phyloP scores from a whole-genome alignment of 495 filamentous ascomycete species.

The Thozetella sp. region DNA sequence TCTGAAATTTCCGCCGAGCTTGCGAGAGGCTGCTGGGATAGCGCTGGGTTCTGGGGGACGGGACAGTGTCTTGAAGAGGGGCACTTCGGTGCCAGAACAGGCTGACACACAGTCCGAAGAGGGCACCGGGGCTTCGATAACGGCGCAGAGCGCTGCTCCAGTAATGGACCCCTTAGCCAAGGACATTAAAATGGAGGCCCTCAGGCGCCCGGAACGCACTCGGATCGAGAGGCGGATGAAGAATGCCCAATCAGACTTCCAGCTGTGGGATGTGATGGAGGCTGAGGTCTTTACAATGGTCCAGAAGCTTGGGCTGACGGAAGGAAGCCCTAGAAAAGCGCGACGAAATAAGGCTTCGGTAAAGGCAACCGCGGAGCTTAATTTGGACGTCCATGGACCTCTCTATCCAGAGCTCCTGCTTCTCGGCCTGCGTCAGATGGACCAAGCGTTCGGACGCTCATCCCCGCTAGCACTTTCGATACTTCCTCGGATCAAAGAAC shows the following conservation, averaged over 20 bases:
- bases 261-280: constrained; percentile 73
- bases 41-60: constrained; percentile 30
- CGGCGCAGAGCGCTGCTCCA: neutral
- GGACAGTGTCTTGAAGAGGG: constrained; percentile 3
- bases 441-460: constrained; percentile 53
- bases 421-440: constrained; percentile 63
- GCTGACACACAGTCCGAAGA: neutral
- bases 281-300: constrained; percentile 69
- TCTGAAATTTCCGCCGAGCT: constrained; percentile 35
- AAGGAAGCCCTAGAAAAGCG: constrained; percentile 8
- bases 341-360: constrained; percentile 8
- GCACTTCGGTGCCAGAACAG: neutral
- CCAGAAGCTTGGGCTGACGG: constrained; percentile 32
- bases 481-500: constrained; percentile 68
- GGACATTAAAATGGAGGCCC: constrained; percentile 28
- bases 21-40: constrained; percentile 37
- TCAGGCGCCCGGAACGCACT: constrained; percentile 34
- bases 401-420: constrained; percentile 71
- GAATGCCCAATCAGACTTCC: constrained; percentile 58
- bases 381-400: constrained; percentile 58
- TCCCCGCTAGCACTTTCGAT: constrained; percentile 65
- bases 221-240: constrained; percentile 51
- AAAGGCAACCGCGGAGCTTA: constrained; percentile 24
- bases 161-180: constrained; percentile 10
- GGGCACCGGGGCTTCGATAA: neutral